These are phyloP conservation scores for Torulaspora indica DNA, from an alignment of 805 yeast species.

Conservation along the genomic window DNA sequence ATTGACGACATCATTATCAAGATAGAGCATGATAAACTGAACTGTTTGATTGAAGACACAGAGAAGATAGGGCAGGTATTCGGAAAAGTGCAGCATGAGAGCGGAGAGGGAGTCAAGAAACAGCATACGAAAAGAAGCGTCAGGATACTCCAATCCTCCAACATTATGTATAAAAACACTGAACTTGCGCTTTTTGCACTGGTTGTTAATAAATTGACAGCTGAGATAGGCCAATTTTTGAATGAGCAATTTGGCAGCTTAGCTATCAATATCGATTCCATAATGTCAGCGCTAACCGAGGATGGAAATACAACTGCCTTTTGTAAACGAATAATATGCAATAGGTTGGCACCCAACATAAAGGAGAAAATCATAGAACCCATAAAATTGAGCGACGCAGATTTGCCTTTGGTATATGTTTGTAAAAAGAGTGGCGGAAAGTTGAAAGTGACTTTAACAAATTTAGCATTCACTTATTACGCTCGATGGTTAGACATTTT, in stretches of 20 bases:
- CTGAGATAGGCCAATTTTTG: conserved; percentile 13
- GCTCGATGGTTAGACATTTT: conserved; percentile 49
- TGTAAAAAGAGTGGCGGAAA: conserved; percentile 36
- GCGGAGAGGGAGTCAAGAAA: conserved; percentile 5
- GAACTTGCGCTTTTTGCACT: conserved; percentile 17
- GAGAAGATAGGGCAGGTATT: conserved; percentile 1
- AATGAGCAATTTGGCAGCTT: conserved; percentile 21
- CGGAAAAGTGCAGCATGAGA: background rate
- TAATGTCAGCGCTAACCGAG: conserved; percentile 15
- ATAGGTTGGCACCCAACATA: conserved; percentile 16
- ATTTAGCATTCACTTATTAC: conserved; percentile 51
- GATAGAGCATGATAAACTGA: conserved; percentile 1
- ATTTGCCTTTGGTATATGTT: conserved; percentile 41
- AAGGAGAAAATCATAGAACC: conserved; percentile 31
- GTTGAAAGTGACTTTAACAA: conserved; percentile 44
- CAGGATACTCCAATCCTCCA: conserved; percentile 27
- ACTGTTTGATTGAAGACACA: conserved; percentile 4
- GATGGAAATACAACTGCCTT: conserved; percentile 15
- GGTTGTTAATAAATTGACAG: conserved; percentile 12
- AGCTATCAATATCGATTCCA: conserved; percentile 7
- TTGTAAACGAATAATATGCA: conserved; percentile 15
- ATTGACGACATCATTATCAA: conserved; percentile 7
- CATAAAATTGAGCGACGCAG: conserved; percentile 36
- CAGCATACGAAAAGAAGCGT: conserved; percentile 26
- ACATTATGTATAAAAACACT: conserved; percentile 21